Percentiles rank a stretch among this genome's conserved stretches.
phyloP scores from a whole-genome alignment of 2,329 filamentous ascomycete genomes.

The Drechslera avenae region DNA sequence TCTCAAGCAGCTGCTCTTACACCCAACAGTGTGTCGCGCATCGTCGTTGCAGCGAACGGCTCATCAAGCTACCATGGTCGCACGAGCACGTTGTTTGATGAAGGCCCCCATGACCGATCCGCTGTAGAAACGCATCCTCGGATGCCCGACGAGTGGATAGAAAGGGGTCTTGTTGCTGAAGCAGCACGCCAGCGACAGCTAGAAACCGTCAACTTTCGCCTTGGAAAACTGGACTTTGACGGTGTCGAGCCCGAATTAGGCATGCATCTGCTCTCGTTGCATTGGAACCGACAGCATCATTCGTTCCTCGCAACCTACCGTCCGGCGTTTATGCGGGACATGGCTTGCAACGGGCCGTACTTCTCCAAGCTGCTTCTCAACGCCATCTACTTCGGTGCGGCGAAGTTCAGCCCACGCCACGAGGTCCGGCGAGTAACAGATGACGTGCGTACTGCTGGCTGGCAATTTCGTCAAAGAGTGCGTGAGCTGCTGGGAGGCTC shows the following conservation, averaged over 20 bases:
- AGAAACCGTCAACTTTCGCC: conserved; percentile 55
- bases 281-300: conserved; percentile 62
- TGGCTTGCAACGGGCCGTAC: conserved; percentile 61
- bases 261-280: conserved; percentile 57
- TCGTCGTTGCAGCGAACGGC: conserved; percentile 49
- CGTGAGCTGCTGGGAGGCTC: conserved; percentile 54
- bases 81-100: conserved; percentile 57
- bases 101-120: conserved; percentile 32
- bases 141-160: conserved; percentile 49
- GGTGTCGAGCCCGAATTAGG: conserved; percentile 59
- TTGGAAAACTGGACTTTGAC: conserved; percentile 60
- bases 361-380: conserved; percentile 63
- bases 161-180: conserved; percentile 55
- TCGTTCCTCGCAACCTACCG: conserved; percentile 58
- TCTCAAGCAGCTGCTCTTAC: conserved; percentile 8
- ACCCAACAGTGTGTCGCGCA: conserved; percentile 44
- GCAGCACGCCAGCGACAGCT: conserved; percentile 57
- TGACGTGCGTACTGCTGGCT: conserved; percentile 57
- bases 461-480: conserved; percentile 55
- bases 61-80: conserved; percentile 57
- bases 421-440: conserved; percentile 54
- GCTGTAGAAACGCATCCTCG: conserved; percentile 22
- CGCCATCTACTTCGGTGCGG: conserved; percentile 57
- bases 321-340: conserved; percentile 50
- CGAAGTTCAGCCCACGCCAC: conserved; percentile 55